These are phyloP conservation scores for Gardenia jasminoides DNA, from an alignment of 257 asterid genomes.

Conservation along the genomic window DNA sequence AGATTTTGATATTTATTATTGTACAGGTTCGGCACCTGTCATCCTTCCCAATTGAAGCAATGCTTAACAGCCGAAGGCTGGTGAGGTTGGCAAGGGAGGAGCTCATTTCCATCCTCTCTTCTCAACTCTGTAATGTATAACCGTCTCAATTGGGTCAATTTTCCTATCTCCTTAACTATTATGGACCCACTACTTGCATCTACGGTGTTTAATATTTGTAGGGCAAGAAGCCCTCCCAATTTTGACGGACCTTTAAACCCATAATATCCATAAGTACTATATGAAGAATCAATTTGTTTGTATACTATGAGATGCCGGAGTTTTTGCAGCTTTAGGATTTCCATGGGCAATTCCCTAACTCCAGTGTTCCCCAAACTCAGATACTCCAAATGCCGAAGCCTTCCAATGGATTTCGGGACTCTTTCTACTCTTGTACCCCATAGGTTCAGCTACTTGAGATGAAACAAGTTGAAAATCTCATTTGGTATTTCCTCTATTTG, in stretches of 20 bases:
- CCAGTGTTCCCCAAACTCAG: constrained; percentile 8
- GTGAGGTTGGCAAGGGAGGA: constrained; percentile 25
- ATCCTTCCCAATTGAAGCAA: constrained; percentile 2
- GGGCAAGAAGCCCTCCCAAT: constrained; percentile 18
- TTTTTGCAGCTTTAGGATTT: constrained; percentile 15
- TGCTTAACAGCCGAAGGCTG: constrained; percentile 11
- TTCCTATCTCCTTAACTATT: constrained; percentile 21
- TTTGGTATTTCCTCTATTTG: constrained; percentile 1
- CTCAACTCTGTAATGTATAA: constrained; percentile 18
- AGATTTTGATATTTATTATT: no score
- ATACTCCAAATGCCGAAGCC: constrained; percentile 20
- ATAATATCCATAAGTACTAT: not conserved
- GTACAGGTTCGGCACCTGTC: no score
- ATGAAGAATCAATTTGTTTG: not conserved
- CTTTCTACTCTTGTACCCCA: not conserved
- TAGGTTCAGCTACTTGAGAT: constrained; percentile 16
- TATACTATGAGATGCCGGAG: constrained; percentile 7
- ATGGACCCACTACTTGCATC: not conserved
- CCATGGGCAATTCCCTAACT: constrained; percentile 16
- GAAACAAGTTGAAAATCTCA: constrained; percentile 13
- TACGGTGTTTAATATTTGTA: not conserved
- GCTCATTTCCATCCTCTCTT: constrained; percentile 21
- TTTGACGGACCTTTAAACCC: constrained; percentile 14
- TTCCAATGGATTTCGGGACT: constrained; percentile 19
- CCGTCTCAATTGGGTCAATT: constrained; percentile 15